A percentile compares a stretch with the other conserved stretches of the same genome.
Conservation (phyloP, 2,329 filamentous ascomycete species). For the Thielaviopsis populi region DNA sequence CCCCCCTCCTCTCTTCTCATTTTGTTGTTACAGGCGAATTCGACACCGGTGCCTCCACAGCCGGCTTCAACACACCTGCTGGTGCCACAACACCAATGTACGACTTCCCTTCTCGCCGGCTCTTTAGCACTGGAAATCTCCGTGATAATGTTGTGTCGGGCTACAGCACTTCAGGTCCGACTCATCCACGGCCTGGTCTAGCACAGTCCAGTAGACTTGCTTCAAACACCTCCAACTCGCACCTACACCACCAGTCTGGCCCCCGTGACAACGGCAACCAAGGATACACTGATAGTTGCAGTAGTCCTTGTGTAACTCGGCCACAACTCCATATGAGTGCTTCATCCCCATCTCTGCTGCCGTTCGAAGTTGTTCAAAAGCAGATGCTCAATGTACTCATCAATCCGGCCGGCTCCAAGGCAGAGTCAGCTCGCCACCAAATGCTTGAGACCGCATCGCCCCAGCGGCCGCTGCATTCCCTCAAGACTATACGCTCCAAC, state of each 20-base stretch:
- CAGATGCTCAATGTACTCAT: not conserved
- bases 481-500: not conserved
- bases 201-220: not conserved
- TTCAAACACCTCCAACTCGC: not conserved
- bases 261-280: not conserved
- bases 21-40: not conserved
- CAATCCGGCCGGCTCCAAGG: not conserved
- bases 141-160: not conserved
- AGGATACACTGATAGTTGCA: not conserved
- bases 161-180: not conserved
- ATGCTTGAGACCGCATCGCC: slow-evolving; percentile 1
- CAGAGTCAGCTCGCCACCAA: not conserved
- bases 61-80: not conserved
- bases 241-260: not conserved
- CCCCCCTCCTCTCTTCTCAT: not conserved
- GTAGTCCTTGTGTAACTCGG: not conserved
- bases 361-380: slow-evolving; percentile 7
- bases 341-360: not conserved
- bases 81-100: slow-evolving; percentile 13
- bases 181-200: not conserved
- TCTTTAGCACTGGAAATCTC: not conserved
- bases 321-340: not conserved
- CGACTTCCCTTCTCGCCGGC: not conserved
- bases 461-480: not conserved
- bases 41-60: slow-evolving; percentile 1